phyloP scores from a whole-genome alignment of 2,329 filamentous ascomycete species.

The Xylariaceae sp. region DNA sequence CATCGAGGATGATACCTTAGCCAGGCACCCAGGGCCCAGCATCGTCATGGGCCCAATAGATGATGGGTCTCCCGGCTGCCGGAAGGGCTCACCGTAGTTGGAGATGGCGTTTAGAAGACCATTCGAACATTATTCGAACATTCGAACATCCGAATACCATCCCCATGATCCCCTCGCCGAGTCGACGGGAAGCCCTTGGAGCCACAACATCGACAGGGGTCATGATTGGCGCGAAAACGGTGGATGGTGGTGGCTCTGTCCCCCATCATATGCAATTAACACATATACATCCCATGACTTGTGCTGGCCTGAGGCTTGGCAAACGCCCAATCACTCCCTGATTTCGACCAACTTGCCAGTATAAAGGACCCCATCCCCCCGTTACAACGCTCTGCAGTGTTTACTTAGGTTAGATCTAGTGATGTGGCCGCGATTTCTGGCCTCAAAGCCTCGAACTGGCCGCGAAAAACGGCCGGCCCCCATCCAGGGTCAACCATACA shows the following conservation, averaged over 20 bases:
- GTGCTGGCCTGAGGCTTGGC: conserved; percentile 6
- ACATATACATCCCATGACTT: conserved; percentile 1
- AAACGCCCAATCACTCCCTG: too few relatives aligned
- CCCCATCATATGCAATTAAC: conserved; percentile 18
- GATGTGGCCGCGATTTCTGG: conserved; percentile 25
- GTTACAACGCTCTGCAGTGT: conserved; percentile 20
- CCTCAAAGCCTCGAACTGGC: conserved; percentile 27
- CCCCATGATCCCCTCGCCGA: too few relatives aligned
- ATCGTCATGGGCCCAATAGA: too few relatives aligned
- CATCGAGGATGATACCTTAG: conserved; percentile 10
- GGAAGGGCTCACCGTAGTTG: conserved; percentile 2
- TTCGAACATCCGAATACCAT: too few relatives aligned
- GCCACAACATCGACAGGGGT: conserved; percentile 2
- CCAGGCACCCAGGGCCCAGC: conserved; percentile 2
- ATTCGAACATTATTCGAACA: too few relatives aligned
- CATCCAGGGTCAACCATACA: conserved; percentile 12
- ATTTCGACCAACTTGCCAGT: too few relatives aligned
- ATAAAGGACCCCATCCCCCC: conserved; percentile 24
- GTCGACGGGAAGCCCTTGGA: too few relatives aligned
- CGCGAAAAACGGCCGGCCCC: conserved; percentile 19
- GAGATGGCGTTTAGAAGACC: background rate
- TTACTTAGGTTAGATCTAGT: too few relatives aligned
- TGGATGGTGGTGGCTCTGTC: conserved; percentile 9
- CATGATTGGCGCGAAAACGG: conserved; percentile 26
- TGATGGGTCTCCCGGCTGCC: background rate